phyloP scores from a whole-genome alignment of 257 asterid species.

The Leonotis leonurus region DNA sequence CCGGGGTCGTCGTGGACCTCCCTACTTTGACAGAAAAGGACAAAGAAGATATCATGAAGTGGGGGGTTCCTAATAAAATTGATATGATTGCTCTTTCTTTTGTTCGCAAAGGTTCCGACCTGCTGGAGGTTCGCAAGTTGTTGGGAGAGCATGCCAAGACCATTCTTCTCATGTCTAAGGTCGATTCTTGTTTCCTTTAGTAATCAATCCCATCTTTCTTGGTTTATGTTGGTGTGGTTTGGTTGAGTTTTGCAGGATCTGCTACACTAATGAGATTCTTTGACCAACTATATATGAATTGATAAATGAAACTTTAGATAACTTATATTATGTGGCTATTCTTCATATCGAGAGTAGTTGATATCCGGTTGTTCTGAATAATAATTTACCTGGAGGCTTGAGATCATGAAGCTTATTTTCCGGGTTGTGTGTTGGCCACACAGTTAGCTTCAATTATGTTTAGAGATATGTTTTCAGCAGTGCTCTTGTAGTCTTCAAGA shows the following conservation, averaged over 20 bases:
- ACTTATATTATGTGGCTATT: neutral
- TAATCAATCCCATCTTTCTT: neutral
- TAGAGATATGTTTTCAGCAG: neutral
- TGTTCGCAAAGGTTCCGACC: conserved; percentile 72
- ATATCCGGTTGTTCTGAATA: neutral
- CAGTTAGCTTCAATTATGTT: conserved; percentile 2
- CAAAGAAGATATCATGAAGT: conserved; percentile 59
- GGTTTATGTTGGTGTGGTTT: neutral
- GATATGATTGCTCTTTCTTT: conserved; percentile 71
- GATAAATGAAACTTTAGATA: neutral
- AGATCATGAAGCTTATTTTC: neutral
- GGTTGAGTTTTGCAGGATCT: neutral
- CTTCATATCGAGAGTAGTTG: neutral
- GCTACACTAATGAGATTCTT: neutral
- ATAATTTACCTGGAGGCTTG: neutral
- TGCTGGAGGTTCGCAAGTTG: conserved; percentile 58
- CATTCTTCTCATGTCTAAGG: conserved; percentile 76
- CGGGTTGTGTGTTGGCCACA: neutral
- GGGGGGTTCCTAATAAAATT: conserved; percentile 67
- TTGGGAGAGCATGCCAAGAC: conserved; percentile 56
- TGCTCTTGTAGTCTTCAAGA: neutral
- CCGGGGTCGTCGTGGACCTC: conserved; percentile 65
- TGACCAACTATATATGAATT: neutral
- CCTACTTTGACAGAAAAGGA: conserved; percentile 68
- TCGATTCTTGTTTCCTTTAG: conserved; percentile 12